phyloP scores from a whole-genome alignment of 352 stramenopile genomes.

The Globisporangium recalcitrans region DNA sequence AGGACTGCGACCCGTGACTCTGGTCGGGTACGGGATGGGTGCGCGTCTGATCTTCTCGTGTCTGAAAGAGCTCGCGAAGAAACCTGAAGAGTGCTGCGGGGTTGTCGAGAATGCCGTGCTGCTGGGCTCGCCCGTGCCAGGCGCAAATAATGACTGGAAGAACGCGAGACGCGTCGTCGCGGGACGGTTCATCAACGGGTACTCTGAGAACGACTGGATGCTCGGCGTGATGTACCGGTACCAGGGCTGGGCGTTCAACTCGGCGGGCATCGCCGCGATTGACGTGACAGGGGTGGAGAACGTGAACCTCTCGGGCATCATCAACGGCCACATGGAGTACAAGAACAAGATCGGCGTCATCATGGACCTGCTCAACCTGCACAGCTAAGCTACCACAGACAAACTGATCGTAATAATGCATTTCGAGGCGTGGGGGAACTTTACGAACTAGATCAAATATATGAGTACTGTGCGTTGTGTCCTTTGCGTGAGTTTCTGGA shows the following conservation, averaged over 20 bases:
- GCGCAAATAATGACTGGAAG: constrained; percentile 58
- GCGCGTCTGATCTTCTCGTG: constrained; percentile 87
- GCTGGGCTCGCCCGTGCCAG: constrained; percentile 72
- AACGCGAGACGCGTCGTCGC: constrained; percentile 68
- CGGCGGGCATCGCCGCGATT: constrained; percentile 63
- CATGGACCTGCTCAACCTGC: constrained; percentile 68
- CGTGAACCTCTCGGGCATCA: constrained; percentile 73
- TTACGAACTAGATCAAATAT: not conserved
- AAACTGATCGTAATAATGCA: not conserved
- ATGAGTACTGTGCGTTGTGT: too few relatives aligned
- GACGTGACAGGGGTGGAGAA: constrained; percentile 75
- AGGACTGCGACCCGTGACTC: constrained; percentile 77
- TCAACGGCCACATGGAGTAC: constrained; percentile 83
- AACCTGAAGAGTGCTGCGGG: constrained; percentile 46
- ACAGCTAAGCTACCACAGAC: constrained; percentile 24
- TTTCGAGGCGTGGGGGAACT: not conserved
- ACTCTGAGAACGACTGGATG: constrained; percentile 88
- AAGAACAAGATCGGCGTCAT: constrained; percentile 86
- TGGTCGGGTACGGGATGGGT: constrained; percentile 89
- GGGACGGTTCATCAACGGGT: constrained; percentile 88
- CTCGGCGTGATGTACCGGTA: constrained; percentile 89
- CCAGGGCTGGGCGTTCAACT: constrained; percentile 76
- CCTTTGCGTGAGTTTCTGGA: constrained; percentile 53
- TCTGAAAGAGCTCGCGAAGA: constrained; percentile 80
- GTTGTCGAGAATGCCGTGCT: constrained; percentile 89